Conservation (phyloP, 768 basidiomycete species). For the Daedalea quercina region DNA sequence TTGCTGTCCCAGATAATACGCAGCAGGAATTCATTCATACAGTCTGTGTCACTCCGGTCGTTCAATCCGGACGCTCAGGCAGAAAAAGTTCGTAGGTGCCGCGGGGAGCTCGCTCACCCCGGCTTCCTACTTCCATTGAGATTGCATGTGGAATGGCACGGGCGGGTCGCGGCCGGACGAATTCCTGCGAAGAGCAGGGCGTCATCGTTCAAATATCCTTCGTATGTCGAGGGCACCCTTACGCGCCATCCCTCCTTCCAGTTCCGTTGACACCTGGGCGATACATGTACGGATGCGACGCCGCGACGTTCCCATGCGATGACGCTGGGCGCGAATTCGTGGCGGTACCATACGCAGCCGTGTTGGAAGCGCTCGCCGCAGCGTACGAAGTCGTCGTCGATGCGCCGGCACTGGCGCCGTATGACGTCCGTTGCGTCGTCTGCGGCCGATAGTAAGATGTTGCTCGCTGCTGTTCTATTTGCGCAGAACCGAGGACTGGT, state of each 20-base stretch:
- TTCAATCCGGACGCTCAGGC: neutral
- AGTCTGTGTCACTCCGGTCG: no score
- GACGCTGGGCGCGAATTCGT: conserved; percentile 11
- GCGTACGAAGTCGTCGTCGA: neutral
- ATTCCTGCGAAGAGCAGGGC: neutral
- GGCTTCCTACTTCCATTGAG: neutral
- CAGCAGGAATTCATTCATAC: no score
- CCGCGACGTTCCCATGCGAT: conserved; percentile 9
- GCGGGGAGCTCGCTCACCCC: neutral
- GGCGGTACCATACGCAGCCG: neutral
- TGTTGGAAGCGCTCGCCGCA: conserved; percentile 33
- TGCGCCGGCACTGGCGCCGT: conserved; percentile 12
- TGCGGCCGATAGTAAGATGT: conserved; percentile 52
- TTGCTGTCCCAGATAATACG: neutral
- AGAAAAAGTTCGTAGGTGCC: neutral
- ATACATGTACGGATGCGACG: conserved; percentile 22
- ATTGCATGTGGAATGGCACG: conserved; percentile 1
- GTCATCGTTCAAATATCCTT: neutral
- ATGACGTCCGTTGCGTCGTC: conserved; percentile 21
- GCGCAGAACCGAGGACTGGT: conserved; percentile 41
- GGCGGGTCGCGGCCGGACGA: neutral
- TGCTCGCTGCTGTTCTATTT: conserved; percentile 30
- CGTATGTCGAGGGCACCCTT: neutral
- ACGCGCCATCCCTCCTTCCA: conserved; percentile 2
- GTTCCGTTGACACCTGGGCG: conserved; percentile 11